Percentiles rank a stretch among this genome's conserved stretches.
phyloP scores from a whole-genome alignment of 345 rosid species.

The Camelina hispida region DNA sequence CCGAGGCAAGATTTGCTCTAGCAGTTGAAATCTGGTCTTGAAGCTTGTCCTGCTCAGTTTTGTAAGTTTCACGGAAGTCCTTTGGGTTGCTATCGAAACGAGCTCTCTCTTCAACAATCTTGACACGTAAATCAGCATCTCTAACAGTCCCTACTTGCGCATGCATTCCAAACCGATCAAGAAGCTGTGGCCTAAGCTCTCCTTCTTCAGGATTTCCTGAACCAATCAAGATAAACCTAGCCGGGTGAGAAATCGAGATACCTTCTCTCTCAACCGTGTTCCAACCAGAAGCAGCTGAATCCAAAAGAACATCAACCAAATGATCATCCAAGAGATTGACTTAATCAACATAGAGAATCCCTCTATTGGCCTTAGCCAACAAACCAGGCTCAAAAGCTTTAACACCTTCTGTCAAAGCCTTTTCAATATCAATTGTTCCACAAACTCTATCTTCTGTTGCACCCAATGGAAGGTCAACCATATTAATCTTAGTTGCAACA shows the following conservation, averaged over 20 bases:
- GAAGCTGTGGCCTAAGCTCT: constrained; percentile 91
- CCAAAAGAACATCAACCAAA: constrained; percentile 86
- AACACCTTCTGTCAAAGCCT: constrained; percentile 89
- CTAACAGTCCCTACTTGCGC: constrained; percentile 95
- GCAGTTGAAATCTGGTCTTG: constrained; percentile 76
- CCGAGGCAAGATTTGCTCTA: constrained; percentile 66
- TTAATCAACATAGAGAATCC: constrained; percentile 90
- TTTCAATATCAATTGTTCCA: constrained; percentile 90
- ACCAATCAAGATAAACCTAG: constrained; percentile 89
- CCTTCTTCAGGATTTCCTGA: constrained; percentile 98
- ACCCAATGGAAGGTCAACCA: constrained; percentile 95
- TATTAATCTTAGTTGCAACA: constrained; percentile 67
- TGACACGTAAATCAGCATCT: constrained; percentile 94
- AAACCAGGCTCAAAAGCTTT: constrained; percentile 99
- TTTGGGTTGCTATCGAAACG: constrained; percentile 86
- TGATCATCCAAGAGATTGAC: constrained; percentile 94
- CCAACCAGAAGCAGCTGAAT: constrained; percentile 98
- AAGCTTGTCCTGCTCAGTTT: constrained; percentile 88
- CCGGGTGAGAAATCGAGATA: constrained; percentile 90
- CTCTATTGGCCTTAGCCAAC: constrained; percentile 92
- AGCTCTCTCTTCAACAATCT: constrained; percentile 95
- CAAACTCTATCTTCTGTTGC: constrained; percentile 95
- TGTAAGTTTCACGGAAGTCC: constrained; percentile 85
- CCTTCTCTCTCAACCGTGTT: constrained; percentile 97
- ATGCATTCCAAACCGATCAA: constrained; percentile 95